phyloP scores from a whole-genome alignment of 139 green algal species.

The Chlamydomonas schloesseri region DNA sequence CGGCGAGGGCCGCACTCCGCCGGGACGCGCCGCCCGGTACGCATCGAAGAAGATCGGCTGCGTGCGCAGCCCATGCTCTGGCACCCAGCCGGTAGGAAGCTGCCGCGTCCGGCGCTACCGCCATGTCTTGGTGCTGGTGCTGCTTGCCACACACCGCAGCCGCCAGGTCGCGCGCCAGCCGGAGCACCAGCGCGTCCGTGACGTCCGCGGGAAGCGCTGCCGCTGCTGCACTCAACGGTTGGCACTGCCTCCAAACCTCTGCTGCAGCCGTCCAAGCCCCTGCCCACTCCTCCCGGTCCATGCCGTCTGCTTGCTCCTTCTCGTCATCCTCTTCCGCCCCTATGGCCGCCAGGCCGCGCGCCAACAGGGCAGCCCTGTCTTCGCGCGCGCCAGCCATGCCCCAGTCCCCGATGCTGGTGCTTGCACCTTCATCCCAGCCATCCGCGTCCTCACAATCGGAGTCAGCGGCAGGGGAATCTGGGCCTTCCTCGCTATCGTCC shows the following conservation, averaged over 20 bases:
- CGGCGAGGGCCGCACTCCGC: background rate
- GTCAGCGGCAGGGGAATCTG: too few relatives aligned
- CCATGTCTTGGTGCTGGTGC: too few relatives aligned
- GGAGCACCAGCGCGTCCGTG: background rate
- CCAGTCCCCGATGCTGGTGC: too few relatives aligned
- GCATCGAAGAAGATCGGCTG: background rate
- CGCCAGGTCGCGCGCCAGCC: background rate
- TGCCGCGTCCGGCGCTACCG: background rate
- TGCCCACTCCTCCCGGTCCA: background rate
- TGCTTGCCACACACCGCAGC: background rate
- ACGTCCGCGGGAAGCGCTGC: background rate
- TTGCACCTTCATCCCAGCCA: too few relatives aligned
- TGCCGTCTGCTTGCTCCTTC: too few relatives aligned
- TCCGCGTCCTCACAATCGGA: too few relatives aligned
- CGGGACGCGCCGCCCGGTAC: background rate
- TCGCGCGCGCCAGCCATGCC: too few relatives aligned
- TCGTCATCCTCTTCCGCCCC: background rate
- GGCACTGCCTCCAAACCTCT: background rate
- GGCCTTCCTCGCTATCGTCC: too few relatives aligned
- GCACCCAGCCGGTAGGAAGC: background rate
- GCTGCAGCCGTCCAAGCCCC: background rate
- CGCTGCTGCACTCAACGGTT: background rate
- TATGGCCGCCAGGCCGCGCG: too few relatives aligned
- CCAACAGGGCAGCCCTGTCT: too few relatives aligned
- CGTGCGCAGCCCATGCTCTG: constrained; percentile 20